phyloP scores from a whole-genome alignment of 2,329 filamentous ascomycete genomes.

The Orbilia blumenaviensis region DNA sequence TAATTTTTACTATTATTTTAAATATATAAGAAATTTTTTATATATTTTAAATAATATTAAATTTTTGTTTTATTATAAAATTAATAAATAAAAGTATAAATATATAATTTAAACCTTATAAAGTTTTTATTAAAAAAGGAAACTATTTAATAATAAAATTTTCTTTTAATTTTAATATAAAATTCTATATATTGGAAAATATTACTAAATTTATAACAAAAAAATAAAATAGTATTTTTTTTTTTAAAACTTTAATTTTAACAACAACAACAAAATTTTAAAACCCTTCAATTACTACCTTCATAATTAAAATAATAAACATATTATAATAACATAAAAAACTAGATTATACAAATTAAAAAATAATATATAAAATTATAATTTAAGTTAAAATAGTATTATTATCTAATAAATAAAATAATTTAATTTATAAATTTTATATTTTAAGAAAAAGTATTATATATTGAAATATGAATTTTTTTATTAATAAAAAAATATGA shows the following conservation, averaged over 20 bases:
- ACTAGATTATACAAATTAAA: conserved; percentile 11
- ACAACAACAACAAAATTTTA: background rate
- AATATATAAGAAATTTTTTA: background rate
- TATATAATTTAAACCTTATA: background rate
- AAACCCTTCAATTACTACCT: background rate
- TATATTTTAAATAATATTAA: background rate
- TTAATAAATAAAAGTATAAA: background rate
- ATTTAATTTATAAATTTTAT: conserved; percentile 11
- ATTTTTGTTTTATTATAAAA: background rate
- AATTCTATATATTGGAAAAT: background rate
- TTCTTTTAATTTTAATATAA: background rate
- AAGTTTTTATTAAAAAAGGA: background rate
- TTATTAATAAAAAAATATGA: background rate
- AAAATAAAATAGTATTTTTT: background rate
- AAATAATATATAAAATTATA: background rate
- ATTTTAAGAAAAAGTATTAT: conserved; percentile 4
- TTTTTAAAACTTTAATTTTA: background rate
- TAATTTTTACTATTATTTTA: background rate
- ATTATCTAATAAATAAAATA: conserved; percentile 3
- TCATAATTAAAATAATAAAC: background rate
- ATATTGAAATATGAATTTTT: background rate
- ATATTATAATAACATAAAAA: background rate
- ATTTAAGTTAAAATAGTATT: conserved; percentile 10
- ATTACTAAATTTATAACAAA: background rate
- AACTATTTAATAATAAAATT: background rate